Conservation (phyloP, 352 stramenopile species). For the Paralagenidium karlingii region DNA sequence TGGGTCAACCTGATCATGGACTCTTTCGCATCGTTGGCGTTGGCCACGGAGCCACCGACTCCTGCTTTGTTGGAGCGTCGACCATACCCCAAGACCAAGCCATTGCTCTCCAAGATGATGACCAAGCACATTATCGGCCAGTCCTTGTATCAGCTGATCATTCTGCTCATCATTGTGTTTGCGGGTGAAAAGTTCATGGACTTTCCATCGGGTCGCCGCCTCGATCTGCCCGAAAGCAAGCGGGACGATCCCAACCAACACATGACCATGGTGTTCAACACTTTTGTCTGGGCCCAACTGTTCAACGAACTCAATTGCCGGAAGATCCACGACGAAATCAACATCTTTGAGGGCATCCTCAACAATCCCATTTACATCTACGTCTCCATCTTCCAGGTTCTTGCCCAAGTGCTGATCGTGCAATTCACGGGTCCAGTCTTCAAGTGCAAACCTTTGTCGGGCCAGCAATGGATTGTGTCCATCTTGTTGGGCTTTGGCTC, state of each 20-base stretch:
- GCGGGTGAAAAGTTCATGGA: conserved; percentile 32
- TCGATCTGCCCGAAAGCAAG: conserved; percentile 15
- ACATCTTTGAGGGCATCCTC: not conserved
- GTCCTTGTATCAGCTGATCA: conserved; percentile 80
- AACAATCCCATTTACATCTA: conserved; percentile 44
- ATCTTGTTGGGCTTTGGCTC: conserved; percentile 7
- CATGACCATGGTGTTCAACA: conserved; percentile 96
- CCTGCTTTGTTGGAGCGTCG: conserved; percentile 83
- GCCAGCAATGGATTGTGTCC: conserved; percentile 12
- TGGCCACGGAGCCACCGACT: conserved; percentile 90
- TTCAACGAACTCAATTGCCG: conserved; percentile 82
- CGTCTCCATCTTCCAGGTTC: conserved; percentile 67
- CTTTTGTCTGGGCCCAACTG: conserved; percentile 96
- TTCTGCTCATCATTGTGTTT: conserved; percentile 86
- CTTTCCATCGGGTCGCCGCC: conserved; percentile 25
- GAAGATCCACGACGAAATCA: conserved; percentile 63
- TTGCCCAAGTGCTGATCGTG: conserved; percentile 85
- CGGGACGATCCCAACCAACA: conserved; percentile 66
- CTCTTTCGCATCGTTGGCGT: conserved; percentile 90
- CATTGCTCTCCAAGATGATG: conserved; percentile 91
- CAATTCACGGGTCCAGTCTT: conserved; percentile 59
- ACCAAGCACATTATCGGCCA: conserved; percentile 93
- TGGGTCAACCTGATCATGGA: conserved; percentile 99
- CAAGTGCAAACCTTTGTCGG: conserved; percentile 4
- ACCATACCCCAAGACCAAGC: conserved; percentile 87